A percentile compares a stretch with the other conserved stretches of the same genome.
Evolutionary conservation across 257 asterid genomes (phyloP).

Genomic region (Parsonsia alboflavescens): DNA sequence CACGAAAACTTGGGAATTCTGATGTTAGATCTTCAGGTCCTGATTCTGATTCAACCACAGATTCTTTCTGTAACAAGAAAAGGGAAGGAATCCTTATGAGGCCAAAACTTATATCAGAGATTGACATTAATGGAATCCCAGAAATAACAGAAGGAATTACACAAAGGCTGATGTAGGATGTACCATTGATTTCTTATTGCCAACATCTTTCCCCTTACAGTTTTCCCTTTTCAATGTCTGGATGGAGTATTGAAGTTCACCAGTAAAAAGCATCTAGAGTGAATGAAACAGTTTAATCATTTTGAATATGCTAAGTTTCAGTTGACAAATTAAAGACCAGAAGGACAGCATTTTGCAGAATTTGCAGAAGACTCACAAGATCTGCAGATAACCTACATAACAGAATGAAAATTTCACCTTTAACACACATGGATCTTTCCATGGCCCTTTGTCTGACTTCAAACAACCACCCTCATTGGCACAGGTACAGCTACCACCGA

Average conservation of each 20-base stretch:
- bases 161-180: neutral
- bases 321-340: neutral
- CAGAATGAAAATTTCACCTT: constrained; percentile 11
- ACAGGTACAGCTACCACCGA: constrained; percentile 59
- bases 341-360: neutral
- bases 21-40: constrained; percentile 12
- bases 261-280: constrained; percentile 18
- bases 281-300: neutral
- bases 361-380: neutral
- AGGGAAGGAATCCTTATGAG: neutral
- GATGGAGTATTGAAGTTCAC: constrained; percentile 15
- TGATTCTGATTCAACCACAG: constrained; percentile 15
- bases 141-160: neutral
- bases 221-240: neutral
- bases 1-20: neutral
- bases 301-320: neutral
- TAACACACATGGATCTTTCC: constrained; percentile 33
- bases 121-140: no score
- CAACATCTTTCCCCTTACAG: constrained; percentile 3
- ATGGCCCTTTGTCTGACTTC: constrained; percentile 56
- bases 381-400: neutral
- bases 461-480: constrained; percentile 50
- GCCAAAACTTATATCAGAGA: neutral
- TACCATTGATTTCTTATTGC: constrained; percentile 10
- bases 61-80: constrained; percentile 21